Conservation (phyloP, 2,329 filamentous ascomycete genomes). For the Clonostachys byssicola region DNA sequence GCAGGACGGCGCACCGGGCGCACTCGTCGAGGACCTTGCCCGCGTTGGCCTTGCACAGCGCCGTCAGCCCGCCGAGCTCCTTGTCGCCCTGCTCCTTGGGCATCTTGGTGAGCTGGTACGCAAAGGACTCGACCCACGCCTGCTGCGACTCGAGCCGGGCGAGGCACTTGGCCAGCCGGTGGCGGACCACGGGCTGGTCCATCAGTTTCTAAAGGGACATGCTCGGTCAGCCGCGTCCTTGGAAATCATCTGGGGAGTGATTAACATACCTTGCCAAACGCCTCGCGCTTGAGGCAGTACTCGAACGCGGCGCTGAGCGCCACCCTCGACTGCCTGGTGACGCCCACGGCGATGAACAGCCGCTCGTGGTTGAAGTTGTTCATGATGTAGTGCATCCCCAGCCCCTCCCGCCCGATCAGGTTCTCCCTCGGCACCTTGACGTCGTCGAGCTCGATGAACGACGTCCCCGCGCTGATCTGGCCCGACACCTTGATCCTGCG, state of each 20-base stretch:
- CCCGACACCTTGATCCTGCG: conserved; percentile 64
- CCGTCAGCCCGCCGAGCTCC: conserved; percentile 68
- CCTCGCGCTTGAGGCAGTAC: conserved; percentile 30
- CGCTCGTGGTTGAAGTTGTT: conserved; percentile 80
- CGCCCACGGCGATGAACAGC: conserved; percentile 60
- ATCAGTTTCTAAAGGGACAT: conserved; percentile 44
- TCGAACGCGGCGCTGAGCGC: conserved; percentile 27
- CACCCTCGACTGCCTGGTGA: conserved; percentile 51
- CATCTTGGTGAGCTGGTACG: conserved; percentile 65
- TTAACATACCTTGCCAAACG: conserved; percentile 21
- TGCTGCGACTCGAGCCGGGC: conserved; percentile 65
- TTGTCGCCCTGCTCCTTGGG: conserved; percentile 53
- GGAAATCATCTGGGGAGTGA: no score
- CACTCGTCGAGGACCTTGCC: conserved; percentile 71
- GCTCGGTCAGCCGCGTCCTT: neutral
- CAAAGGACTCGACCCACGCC: conserved; percentile 70
- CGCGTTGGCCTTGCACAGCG: conserved; percentile 67
- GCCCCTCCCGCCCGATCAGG: conserved; percentile 64
- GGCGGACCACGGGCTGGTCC: conserved; percentile 70
- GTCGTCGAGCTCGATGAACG: conserved; percentile 73
- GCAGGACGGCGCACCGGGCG: conserved; percentile 61
- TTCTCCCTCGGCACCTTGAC: conserved; percentile 69
- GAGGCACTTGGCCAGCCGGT: conserved; percentile 67
- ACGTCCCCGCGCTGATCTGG: conserved; percentile 62
- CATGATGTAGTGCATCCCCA: conserved; percentile 73